Evolutionary conservation across 805 yeast species (phyloP).

Genomic region (Metschnikowia gelsemii): DNA sequence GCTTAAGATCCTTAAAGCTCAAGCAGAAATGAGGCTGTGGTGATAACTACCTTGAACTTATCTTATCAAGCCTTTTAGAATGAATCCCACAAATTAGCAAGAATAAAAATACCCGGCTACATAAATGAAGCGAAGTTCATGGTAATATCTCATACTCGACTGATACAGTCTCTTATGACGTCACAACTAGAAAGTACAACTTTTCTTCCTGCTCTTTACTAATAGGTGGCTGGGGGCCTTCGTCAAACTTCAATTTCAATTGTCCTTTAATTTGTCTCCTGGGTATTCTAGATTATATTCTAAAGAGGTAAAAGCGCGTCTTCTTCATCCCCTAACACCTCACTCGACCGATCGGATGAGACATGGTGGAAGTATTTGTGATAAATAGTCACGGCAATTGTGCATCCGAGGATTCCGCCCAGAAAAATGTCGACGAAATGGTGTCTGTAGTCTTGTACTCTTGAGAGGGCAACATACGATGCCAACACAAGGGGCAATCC

Average conservation of each 20-base stretch:
- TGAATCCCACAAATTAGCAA: no score
- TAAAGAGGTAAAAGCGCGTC: constrained; percentile 14
- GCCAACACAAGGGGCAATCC: constrained; percentile 25
- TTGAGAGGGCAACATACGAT: constrained; percentile 26
- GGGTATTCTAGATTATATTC: not conserved
- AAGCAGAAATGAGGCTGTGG: no score
- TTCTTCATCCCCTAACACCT: constrained; percentile 16
- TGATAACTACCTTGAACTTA: no score
- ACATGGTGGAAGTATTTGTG: constrained; percentile 29
- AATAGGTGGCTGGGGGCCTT: no score
- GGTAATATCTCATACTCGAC: no score
- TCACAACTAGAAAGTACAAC: no score
- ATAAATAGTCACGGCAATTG: constrained; percentile 28
- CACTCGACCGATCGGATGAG: constrained; percentile 11
- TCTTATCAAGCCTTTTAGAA: no score
- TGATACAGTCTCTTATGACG: no score
- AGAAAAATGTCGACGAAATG: constrained; percentile 35
- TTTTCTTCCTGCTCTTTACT: not conserved
- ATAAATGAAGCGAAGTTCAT: no score
- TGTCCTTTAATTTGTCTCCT: not conserved
- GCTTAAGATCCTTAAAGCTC: no score
- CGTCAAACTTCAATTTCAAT: not conserved
- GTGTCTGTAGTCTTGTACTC: constrained; percentile 31
- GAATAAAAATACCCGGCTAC: no score
- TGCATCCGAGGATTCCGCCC: constrained; percentile 34